Conservation (phyloP, 768 basidiomycete species). For the Leucosporidium yakuticum region DNA sequence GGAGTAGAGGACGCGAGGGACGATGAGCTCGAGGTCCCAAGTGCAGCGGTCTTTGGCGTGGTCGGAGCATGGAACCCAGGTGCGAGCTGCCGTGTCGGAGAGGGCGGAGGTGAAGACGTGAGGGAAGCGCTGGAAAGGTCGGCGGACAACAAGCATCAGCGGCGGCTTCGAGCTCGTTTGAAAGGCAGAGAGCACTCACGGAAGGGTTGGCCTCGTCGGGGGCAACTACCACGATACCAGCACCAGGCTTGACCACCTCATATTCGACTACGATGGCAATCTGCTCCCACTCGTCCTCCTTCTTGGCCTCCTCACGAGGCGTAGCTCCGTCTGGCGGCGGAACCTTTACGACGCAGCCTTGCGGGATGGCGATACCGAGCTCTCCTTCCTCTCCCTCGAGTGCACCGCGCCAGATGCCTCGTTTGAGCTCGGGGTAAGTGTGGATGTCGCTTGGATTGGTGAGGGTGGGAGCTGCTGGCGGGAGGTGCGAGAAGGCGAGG, state of each 20-base stretch:
- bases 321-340: slow-evolving; percentile 11
- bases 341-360: slow-evolving; percentile 35
- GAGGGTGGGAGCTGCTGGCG: slow-evolving; percentile 59
- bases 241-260: slow-evolving; percentile 70
- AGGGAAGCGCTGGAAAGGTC: slow-evolving; percentile 63
- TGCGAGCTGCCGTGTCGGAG: slow-evolving; percentile 82
- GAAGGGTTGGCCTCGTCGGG: slow-evolving; percentile 77
- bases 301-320: slow-evolving; percentile 13
- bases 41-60: slow-evolving; percentile 92
- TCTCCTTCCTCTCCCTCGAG: slow-evolving; percentile 93
- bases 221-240: slow-evolving; percentile 76
- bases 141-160: neutral
- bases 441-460: slow-evolving; percentile 65
- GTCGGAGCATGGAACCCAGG: slow-evolving; percentile 98
- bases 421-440: slow-evolving; percentile 84
- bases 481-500: slow-evolving; percentile 70
- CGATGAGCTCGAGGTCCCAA: slow-evolving; percentile 97
- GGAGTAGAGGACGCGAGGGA: slow-evolving; percentile 51
- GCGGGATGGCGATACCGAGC: slow-evolving; percentile 76
- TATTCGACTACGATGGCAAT: slow-evolving; percentile 72
- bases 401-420: slow-evolving; percentile 81
- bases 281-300: slow-evolving; percentile 63
- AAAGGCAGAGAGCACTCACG: slow-evolving; percentile 51
- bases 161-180: neutral
- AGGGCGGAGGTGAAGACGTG: slow-evolving; percentile 87